Base-by-base conservation (phyloP, 495 filamentous ascomycete genomes). In the Penicillium turbatum region DNA sequence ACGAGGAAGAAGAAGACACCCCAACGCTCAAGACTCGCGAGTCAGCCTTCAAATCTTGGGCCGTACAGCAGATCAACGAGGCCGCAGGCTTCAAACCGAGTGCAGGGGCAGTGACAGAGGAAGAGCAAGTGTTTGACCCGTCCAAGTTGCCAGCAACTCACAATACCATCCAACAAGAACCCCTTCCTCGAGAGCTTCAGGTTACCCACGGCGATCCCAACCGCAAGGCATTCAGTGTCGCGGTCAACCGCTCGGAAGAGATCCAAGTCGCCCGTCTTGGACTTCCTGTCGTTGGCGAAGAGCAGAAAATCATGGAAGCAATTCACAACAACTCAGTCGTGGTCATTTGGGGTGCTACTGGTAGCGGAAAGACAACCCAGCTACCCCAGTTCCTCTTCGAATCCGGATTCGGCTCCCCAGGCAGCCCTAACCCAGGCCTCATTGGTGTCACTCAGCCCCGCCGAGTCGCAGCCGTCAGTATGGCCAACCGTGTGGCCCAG, bases 231-330 rank as follows among this genome's bases (percentile, higher is more conserved):
- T 93, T 81, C 64, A 87, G 79, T 59, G 86, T 97, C 19, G 60
- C 77, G 2, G 87, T 98, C 3, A 71, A 84, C 21, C 82, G 95
- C 48, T 67, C 81, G 13, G 70, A 80, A 9, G 85, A 87, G 3
- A 88, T 97, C 13, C 89, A 96, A 63, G 78, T 79, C 32, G 80
- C 82, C 8, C 86, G 93, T 32, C 72, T 91, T n/a, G 80, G 85
- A 19, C 75, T 98, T 29, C 93, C 93, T 0, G 86, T 98, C 5
- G 90, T 96, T 26, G 87, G 88, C 1, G 93, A 97, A 63, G 93
- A 98, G 64, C 93, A 97, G 61, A 91, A 87, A 60, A 95, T 98
- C 19, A 98, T 98, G 93, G 93, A 98, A 74, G 90, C 92, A 3
- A 90, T 97, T 15, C 83, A 95, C 65, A 89, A 92, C 62, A 88